Evolutionary conservation across 768 basidiomycete species (phyloP).

Genomic region (Lactarius sp.): DNA sequence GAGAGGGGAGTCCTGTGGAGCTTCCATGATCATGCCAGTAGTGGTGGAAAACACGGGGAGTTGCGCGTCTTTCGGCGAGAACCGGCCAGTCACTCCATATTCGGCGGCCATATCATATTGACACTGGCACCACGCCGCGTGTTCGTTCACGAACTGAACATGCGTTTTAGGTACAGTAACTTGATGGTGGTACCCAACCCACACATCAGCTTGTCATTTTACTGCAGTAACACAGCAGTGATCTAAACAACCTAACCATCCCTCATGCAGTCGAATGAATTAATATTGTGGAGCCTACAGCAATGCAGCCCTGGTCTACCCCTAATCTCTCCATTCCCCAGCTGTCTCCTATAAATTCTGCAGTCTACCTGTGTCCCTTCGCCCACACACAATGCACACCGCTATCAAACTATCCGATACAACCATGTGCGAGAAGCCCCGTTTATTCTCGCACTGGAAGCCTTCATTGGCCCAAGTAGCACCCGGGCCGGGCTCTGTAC

Average conservation of each 20-base stretch:
- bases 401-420: neutral
- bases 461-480: slow-evolving; percentile 7
- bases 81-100: too few species aligned
- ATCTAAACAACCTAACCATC: neutral
- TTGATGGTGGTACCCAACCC: neutral
- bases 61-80: too few species aligned
- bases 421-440: slow-evolving; percentile 4
- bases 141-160: neutral
- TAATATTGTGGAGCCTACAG: neutral
- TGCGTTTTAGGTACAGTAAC: neutral
- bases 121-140: too few species aligned
- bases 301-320: neutral
- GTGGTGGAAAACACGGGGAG: too few species aligned
- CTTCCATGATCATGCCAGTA: too few species aligned
- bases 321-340: slow-evolving; percentile 13
- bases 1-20: too few species aligned
- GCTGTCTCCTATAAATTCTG: slow-evolving; percentile 5
- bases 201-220: neutral
- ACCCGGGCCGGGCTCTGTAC: neutral
- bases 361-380: neutral
- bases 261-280: neutral
- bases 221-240: neutral
- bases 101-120: too few species aligned
- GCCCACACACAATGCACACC: neutral
- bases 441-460: slow-evolving; percentile 16